Percentiles rank a stretch among this genome's conserved stretches.
These are phyloP conservation scores for Bipolaris oryzae DNA, from an alignment of 2,329 filamentous ascomycete species.

Conservation along the genomic window DNA sequence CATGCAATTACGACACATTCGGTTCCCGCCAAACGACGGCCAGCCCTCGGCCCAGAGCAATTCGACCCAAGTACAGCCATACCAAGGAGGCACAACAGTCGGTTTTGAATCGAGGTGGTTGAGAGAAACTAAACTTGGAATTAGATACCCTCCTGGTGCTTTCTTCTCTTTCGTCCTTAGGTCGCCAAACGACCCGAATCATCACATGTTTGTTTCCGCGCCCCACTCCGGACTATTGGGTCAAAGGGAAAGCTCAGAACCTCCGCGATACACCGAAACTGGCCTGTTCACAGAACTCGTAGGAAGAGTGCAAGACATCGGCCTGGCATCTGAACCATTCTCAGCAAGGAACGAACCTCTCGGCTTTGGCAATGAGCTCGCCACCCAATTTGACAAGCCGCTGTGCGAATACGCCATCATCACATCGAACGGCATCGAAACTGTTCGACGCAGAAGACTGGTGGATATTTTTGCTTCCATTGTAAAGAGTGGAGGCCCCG, in stretches of 20 bases:
- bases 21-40: constrained; percentile 73
- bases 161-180: constrained; percentile 83
- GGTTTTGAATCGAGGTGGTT: constrained; percentile 39
- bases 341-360: constrained; percentile 64
- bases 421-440: constrained; percentile 87
- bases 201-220: constrained; percentile 80
- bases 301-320: constrained; percentile 77
- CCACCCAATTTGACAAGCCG: constrained; percentile 89
- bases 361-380: constrained; percentile 93
- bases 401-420: constrained; percentile 86
- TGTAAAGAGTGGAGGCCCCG: constrained; percentile 74
- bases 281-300: constrained; percentile 79
- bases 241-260: constrained; percentile 61
- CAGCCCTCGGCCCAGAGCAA: constrained; percentile 27
- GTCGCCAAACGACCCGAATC: constrained; percentile 63
- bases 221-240: constrained; percentile 86
- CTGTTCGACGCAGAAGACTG: constrained; percentile 80
- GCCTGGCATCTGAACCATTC: constrained; percentile 75
- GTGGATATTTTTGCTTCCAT: constrained; percentile 91
- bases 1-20: constrained; percentile 98
- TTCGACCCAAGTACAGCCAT: constrained; percentile 39
- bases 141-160: constrained; percentile 80
- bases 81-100: constrained; percentile 32
- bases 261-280: constrained; percentile 73
- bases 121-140: constrained; percentile 54